Evolutionary conservation across 768 basidiomycete genomes (phyloP), one percentile per base, ranked within the genome.

Genomic region (Phylloporus sp.): DNA sequence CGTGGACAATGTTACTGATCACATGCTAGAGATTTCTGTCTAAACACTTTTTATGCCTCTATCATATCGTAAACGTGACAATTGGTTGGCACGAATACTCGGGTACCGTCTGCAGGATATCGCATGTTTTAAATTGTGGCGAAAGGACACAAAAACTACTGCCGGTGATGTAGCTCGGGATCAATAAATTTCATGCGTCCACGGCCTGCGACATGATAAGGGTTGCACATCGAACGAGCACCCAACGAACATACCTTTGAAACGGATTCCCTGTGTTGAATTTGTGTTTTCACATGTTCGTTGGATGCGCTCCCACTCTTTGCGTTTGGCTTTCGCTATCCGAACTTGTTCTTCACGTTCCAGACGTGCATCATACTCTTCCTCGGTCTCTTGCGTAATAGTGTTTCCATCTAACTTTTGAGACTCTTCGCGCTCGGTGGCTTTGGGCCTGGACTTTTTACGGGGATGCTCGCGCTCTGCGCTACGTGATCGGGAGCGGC

Each of bases 121-220:
- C 31, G 9, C 33, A 37, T 13, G 26, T 35, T 23, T 23, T n/a
- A n/a, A n/a, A n/a, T n/a, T n/a, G n/a, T n/a, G n/a, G n/a, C n/a
- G n/a, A n/a, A n/a, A n/a, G n/a, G n/a, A n/a, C n/a, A n/a, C n/a
- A n/a, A n/a, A n/a, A n/a, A 7, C 46, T 62, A 58, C 38, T 62
- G 55, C 28, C 62, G 55, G 4, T 66, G 60, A 28, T 67, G 67
- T 37, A 70, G 49, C 54, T 79, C 82, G 26, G 82, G 82, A 57
- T 84, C 82, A 31, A 82, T 60, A 52, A 71, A 84, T 54, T 81
- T 82, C 82, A 84, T 84, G 49, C 80, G 68, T 36, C 82, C 82
- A 18, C 82, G 77, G 17, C 81, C 79, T 81, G 39, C 13, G 10
- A 38, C 26, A 27, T 39, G 17, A 7, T 26, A 4, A 49, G 35